phyloP scores from a whole-genome alignment of 352 stramenopile species.

The Thalassiosira sp. region DNA sequence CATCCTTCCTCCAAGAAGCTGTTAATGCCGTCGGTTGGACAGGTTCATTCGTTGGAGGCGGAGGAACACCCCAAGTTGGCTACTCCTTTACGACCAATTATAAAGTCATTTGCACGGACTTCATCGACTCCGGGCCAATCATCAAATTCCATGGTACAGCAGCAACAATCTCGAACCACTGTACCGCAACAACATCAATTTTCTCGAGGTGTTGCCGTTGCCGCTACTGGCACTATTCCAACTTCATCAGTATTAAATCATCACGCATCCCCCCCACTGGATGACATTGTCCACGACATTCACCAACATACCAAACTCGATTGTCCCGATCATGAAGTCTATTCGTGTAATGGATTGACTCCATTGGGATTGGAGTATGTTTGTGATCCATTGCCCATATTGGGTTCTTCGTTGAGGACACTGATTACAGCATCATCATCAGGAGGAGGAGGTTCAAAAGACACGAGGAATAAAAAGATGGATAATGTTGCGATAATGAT shows the following conservation, averaged over 20 bases:
- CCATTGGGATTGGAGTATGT: conserved; percentile 55
- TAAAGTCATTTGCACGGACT: too few relatives aligned
- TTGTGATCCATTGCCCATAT: conserved; percentile 44
- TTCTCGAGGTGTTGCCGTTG: too few relatives aligned
- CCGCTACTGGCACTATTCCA: not conserved
- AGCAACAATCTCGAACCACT: too few relatives aligned
- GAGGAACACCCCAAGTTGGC: too few relatives aligned
- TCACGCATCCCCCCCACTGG: conserved; percentile 3
- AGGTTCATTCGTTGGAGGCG: not conserved
- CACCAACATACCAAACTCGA: conserved; percentile 49
- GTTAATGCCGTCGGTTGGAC: not conserved
- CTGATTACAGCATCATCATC: not conserved
- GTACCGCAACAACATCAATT: too few relatives aligned
- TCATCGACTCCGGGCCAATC: too few relatives aligned
- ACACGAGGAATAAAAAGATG: not conserved
- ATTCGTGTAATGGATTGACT: conserved; percentile 49
- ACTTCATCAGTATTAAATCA: not conserved
- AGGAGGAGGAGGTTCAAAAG: not conserved
- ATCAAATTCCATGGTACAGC: too few relatives aligned
- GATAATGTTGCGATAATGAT: conserved; percentile 10
- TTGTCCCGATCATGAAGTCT: conserved; percentile 37
- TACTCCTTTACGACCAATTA: too few relatives aligned
- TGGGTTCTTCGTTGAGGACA: conserved; percentile 24
- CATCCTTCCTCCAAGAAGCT: not conserved
- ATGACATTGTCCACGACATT: conserved; percentile 52